Base-by-base conservation (phyloP, 371 early-diverging fungal genomes). In the Apophysomyces trapeziformis region DNA sequence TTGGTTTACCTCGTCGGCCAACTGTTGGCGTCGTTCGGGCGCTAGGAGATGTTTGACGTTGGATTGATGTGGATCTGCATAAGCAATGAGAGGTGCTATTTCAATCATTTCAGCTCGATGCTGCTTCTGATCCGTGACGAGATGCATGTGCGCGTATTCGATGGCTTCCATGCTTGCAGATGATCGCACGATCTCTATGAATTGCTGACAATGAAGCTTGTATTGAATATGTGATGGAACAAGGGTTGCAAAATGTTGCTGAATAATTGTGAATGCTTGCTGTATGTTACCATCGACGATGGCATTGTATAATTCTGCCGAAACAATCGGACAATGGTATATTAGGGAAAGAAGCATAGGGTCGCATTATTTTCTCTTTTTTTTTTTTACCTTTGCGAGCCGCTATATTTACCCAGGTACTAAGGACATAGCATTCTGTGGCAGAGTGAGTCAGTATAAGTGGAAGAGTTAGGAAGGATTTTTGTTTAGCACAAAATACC, bases 31-130 rank as follows among this genome's bases (percentile, higher is more conserved):
- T 56, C 76, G 70, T 39, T 80, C 72, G 35, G 73, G 72, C 11
- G 66, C 58, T 13, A 80, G 44, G 38, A 80, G 61, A 61, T 80
- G 72, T 9, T 65, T 68, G 1, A 64, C 65, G 54, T 70, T 68
- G 5, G 80, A 76, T 45, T 75, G 65, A 18, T 68, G 61, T 35
- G 80, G 80, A 61, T 77, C 68, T n/a, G 60, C 50, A 65, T 80
- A 80, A 26, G 80, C 80, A 45, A 80, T 80, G 1, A 80, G 54
- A 14, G 75, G 66, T 7, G 80, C 69, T 1, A 80, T 77, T 61
- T 80, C 74, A n/a, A 67, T 67, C 4, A 73, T 65, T 35, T 68
- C 57, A 21, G 73, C 75, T 41, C 61, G 73, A 11, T 57, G 50
- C 18, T 58, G 44, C 36, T 61, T 68, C n/a, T 70, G 61, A 12